These are phyloP conservation scores for Hericium coralloides DNA, from an alignment of 768 basidiomycete genomes.

Conservation along the genomic window DNA sequence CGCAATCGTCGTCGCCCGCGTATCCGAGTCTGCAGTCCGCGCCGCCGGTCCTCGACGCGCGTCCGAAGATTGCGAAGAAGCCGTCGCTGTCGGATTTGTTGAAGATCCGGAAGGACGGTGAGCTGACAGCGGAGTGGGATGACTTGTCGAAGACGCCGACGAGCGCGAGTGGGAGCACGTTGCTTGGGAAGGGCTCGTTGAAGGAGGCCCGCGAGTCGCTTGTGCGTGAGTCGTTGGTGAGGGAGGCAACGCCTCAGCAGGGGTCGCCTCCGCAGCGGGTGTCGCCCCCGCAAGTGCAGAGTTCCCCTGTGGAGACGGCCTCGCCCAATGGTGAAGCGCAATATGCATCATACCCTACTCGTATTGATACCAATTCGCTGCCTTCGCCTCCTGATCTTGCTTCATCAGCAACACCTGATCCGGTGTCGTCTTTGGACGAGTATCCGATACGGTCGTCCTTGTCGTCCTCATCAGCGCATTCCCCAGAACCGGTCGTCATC, in stretches of 20 bases:
- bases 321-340: constrained; percentile 10
- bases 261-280: constrained; percentile 5
- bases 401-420: constrained; percentile 65
- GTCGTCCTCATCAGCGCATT: constrained; percentile 64
- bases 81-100: constrained; percentile 62
- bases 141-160: constrained; percentile 46
- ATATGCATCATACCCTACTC: constrained; percentile 27
- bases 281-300: not conserved
- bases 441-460: constrained; percentile 64
- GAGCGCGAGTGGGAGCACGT: constrained; percentile 32
- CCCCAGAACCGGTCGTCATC: constrained; percentile 30
- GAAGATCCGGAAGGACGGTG: constrained; percentile 44
- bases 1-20: constrained; percentile 24
- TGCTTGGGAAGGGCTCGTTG: constrained; percentile 17
- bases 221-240: constrained; percentile 1
- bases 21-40: constrained; percentile 8
- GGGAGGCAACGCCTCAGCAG: constrained; percentile 5
- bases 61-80: constrained; percentile 42
- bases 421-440: constrained; percentile 66
- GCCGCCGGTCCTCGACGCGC: constrained; percentile 24
- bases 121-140: constrained; percentile 57
- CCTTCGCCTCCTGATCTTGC: constrained; percentile 41
- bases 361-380: constrained; percentile 4
- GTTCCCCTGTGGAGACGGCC: not conserved
- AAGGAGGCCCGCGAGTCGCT: constrained; percentile 18